Base-by-base conservation (phyloP, 2,329 filamentous ascomycete species). In the Fusarium anguioides region DNA sequence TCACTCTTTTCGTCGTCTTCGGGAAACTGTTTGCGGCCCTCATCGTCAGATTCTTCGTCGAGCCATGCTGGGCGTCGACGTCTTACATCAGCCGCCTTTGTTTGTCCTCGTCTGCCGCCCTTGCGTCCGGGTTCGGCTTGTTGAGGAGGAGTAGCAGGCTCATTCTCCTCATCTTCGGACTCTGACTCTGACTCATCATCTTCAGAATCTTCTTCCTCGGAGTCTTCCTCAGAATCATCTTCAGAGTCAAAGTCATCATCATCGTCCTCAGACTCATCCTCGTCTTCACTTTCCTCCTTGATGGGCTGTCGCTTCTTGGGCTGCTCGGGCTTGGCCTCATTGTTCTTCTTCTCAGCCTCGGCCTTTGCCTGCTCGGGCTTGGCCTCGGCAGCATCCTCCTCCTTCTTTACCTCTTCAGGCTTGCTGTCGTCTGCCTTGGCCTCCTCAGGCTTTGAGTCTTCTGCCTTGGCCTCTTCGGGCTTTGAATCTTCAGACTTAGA, bases 131-230 rank as follows among this genome's bases (percentile, higher is more conserved):
- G 50, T 26, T 70, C 66, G 1, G 64, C 46, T n/a, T 67, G 64
- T 17, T 66, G 64, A 14, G 66, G 66, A 2, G 72, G 72, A 9
- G 72, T 74, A 8, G 62, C 66, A 3, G 72, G 72, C 21, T 74
- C 72, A 10, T 63, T 50, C n/a, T 72, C 69, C 7, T 70, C 64
- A 6, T 70, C 70, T 18, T 72, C 72, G 2, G 71, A 68, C 10
- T 74, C 72, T 0, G 54, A 62, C 45, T 71, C 71, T 1, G 63
- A 64, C 27, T 73, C 68, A 5, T 67, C 59, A 14, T 67, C 60
- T 26, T 70, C 70, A 3, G 68, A 68, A 2, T 67, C 68, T 10
- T 67, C 68, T 10, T 65, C 54, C 15, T 72, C 64, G 0, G 59
- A 57, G 1, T 66, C 66, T 7, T 67, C 62, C 9, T 71, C 65